Evolutionary conservation across 139 green algal species (phyloP).

Genomic region (Closterium sp.): DNA sequence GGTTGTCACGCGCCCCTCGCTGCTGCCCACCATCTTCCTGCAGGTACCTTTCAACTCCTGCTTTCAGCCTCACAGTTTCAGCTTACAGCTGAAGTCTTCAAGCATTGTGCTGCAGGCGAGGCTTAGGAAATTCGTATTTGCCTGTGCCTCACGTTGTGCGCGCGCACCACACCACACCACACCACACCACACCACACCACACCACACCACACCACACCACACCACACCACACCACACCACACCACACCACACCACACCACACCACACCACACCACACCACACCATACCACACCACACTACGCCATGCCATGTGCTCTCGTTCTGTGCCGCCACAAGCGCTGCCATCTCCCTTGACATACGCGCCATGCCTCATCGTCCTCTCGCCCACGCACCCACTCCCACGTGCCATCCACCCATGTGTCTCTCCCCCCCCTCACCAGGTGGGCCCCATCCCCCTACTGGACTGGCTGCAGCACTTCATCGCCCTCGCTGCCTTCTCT

Average conservation of each 20-base stretch:
- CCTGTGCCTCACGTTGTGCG: no score
- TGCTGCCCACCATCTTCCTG: constrained; percentile 39
- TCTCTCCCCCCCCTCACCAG: constrained; percentile 4
- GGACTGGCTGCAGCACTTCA: constrained; percentile 48
- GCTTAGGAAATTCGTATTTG: no score
- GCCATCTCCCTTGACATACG: background rate
- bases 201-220: background rate
- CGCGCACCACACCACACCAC: no score
- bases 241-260: background rate
- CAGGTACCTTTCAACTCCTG: background rate
- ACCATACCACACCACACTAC: background rate
- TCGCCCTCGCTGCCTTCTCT: constrained; percentile 32
- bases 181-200: background rate
- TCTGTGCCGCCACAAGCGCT: background rate
- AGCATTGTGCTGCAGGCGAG: no score
- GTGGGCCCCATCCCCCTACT: constrained; percentile 33
- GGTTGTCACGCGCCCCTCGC: constrained; percentile 20
- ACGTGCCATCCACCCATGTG: background rate
- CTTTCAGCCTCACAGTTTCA: no score
- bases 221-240: no score
- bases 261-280: no score
- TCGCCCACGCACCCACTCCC: background rate
- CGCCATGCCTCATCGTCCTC: background rate
- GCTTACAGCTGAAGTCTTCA: no score
- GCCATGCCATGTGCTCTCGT: background rate